These are phyloP conservation scores for Inga laurina DNA, from an alignment of 306 rosid species.

Conservation along the genomic window DNA sequence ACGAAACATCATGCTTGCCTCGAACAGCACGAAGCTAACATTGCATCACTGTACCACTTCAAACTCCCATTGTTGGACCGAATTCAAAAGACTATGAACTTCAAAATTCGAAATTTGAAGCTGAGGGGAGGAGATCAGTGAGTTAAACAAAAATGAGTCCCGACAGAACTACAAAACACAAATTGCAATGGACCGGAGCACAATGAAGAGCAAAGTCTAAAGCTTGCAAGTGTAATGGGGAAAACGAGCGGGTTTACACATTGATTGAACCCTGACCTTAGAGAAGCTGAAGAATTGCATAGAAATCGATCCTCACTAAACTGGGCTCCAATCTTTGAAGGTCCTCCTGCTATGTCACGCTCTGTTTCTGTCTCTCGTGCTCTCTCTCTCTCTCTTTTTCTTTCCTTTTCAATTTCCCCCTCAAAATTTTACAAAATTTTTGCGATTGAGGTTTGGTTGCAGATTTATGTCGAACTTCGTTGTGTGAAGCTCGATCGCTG, in stretches of 20 bases:
- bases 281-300: slow-evolving; percentile 58
- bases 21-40: slow-evolving; percentile 42
- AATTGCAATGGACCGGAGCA: slow-evolving; percentile 35
- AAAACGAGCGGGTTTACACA: slow-evolving; percentile 36
- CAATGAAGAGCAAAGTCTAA: slow-evolving; percentile 54
- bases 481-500: slow-evolving; percentile 59
- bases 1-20: slow-evolving; percentile 32
- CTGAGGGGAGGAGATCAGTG: slow-evolving; percentile 58
- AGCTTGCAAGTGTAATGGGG: slow-evolving; percentile 28
- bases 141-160: slow-evolving; percentile 39
- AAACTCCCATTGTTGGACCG: slow-evolving; percentile 38
- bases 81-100: slow-evolving; percentile 60
- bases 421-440: background rate
- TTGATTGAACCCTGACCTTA: slow-evolving; percentile 73
- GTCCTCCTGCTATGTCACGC: slow-evolving; percentile 32
- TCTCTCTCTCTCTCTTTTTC: background rate
- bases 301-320: slow-evolving; percentile 57
- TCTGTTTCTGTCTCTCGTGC: slow-evolving; percentile 29
- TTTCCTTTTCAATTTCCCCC: background rate
- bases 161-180: slow-evolving; percentile 28
- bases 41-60: slow-evolving; percentile 54
- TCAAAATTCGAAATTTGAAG: slow-evolving; percentile 44
- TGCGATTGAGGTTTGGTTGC: slow-evolving; percentile 12
- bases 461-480: slow-evolving; percentile 47
- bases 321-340: slow-evolving; percentile 55